Base-by-base conservation (phyloP, 495 filamentous ascomycete genomes). In the Haplographium delicatum region DNA sequence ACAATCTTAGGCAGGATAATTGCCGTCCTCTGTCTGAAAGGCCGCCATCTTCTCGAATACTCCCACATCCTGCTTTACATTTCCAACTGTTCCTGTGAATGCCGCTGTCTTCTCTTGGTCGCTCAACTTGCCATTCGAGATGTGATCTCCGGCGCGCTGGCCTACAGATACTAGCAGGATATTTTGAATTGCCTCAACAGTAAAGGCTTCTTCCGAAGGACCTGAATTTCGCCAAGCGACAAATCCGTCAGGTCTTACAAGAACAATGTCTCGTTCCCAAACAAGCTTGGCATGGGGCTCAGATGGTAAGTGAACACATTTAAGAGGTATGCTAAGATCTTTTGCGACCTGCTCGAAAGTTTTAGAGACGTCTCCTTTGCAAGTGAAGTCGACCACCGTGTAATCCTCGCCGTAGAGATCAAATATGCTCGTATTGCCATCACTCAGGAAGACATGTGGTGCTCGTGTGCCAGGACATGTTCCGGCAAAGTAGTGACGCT, bases 381-480 rank as follows among this genome's bases (percentile, higher is more conserved):
- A 9, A n/a, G 39, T 18, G 47, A 69, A 69, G 5, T 63, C 34
- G 10, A 67, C 56, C 44, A 67, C 20, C 0, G 62, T 62, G 45
- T 47, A 67, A 15, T 60, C 58, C 15, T 8, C 30, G 9, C 66
- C 66, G 34, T 59, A 65, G 11, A 58, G 33, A 43, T 67, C 64
- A 28, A 58, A 62, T 20, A 59, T 67, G 26, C 57, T 62, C 2
- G 59, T 57, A 6, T 23, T 42, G 1, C 57, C 61, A 44, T 65
- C 62, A 11, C 44, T 57, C 40, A 68, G 35, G 38, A 64, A 65
- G 2, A 68, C 61, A 59, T 66, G 63, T 8, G 67, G 67, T 1
- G 61, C 62, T n/a, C 67, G 42, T 18, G 27, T 25, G 3, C 65
- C 67, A 0, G 65, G 65, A 40, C 53, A 49, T 1, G 65, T 69